Conservation (phyloP, 176 grass and related monocot species). For the Paspalum vaginatum region DNA sequence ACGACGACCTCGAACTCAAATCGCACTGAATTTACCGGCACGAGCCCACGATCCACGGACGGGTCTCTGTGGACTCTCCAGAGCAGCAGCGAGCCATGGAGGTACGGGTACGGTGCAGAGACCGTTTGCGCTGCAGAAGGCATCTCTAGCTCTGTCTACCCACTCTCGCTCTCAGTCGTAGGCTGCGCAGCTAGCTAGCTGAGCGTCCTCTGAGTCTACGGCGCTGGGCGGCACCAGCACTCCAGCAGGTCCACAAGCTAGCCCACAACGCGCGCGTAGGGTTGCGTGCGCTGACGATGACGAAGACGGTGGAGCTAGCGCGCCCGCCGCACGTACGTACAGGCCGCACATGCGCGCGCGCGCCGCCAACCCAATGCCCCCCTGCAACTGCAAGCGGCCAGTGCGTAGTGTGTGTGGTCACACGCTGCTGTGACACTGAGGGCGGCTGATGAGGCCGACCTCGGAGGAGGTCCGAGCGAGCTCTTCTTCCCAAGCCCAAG, state of each 20-base stretch:
- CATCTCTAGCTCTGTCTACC: background rate
- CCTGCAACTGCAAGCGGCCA: background rate
- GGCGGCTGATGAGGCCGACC: background rate
- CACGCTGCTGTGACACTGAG: background rate
- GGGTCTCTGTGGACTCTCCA: no score
- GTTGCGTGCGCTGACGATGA: conserved; percentile 11
- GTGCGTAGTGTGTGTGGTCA: background rate
- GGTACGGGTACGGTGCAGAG: no score
- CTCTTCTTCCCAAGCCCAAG: conserved; percentile 24
- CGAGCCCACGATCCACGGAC: no score
- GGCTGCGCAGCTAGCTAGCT: background rate
- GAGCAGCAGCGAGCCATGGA: conserved; percentile 1
- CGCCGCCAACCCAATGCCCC: background rate
- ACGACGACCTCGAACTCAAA: no score
- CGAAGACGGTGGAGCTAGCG: background rate
- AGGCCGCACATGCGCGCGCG: background rate
- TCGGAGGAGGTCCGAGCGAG: no score
- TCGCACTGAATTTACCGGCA: no score
- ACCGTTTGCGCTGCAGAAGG: background rate
- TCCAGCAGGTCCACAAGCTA: background rate
- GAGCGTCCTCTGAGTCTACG: background rate
- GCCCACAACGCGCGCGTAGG: background rate
- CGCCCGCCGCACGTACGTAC: background rate
- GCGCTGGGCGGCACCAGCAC: background rate
- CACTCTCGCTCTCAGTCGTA: background rate